These are phyloP conservation scores for Huntiella bhutanensis DNA, from an alignment of 2,329 filamentous ascomycete genomes.

Conservation along the genomic window DNA sequence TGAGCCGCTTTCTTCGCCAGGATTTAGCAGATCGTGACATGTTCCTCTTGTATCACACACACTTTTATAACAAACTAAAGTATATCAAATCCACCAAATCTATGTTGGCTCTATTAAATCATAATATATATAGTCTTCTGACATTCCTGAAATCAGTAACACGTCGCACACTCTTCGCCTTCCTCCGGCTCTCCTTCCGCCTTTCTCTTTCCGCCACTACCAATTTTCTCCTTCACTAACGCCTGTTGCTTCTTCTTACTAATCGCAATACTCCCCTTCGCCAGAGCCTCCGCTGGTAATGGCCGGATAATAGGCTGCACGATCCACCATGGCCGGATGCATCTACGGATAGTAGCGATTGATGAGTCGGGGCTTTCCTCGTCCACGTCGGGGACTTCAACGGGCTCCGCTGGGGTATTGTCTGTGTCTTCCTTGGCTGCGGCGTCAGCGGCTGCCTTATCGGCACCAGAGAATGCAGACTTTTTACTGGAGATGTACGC, in stretches of 20 bases:
- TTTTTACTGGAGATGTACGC: slow-evolving; percentile 11
- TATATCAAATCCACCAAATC: too few species aligned
- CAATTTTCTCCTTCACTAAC: slow-evolving; percentile 16
- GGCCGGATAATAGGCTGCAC: slow-evolving; percentile 76
- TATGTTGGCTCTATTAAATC: too few species aligned
- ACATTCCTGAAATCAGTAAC: too few species aligned
- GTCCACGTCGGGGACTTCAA: slow-evolving; percentile 22
- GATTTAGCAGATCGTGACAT: too few species aligned
- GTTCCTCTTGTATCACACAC: too few species aligned
- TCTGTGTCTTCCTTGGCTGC: slow-evolving; percentile 8
- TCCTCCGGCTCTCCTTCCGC: too few species aligned
- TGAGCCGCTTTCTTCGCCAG: too few species aligned
- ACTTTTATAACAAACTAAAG: too few species aligned
- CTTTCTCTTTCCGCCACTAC: too few species aligned
- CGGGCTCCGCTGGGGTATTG: slow-evolving; percentile 11
- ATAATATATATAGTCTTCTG: too few species aligned
- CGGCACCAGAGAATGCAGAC: slow-evolving; percentile 7
- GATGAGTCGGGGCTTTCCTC: slow-evolving; percentile 35
- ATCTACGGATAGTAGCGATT: slow-evolving; percentile 41
- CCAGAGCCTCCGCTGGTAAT: slow-evolving; percentile 69
- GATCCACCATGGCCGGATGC: slow-evolving; percentile 74
- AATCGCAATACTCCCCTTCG: slow-evolving; percentile 55
- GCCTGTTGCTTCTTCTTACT: slow-evolving; percentile 48
- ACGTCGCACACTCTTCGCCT: too few species aligned
- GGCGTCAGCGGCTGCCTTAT: slow-evolving; percentile 11